Conservation (phyloP, 306 rosid species). For the Coriaria nepalensis region DNA sequence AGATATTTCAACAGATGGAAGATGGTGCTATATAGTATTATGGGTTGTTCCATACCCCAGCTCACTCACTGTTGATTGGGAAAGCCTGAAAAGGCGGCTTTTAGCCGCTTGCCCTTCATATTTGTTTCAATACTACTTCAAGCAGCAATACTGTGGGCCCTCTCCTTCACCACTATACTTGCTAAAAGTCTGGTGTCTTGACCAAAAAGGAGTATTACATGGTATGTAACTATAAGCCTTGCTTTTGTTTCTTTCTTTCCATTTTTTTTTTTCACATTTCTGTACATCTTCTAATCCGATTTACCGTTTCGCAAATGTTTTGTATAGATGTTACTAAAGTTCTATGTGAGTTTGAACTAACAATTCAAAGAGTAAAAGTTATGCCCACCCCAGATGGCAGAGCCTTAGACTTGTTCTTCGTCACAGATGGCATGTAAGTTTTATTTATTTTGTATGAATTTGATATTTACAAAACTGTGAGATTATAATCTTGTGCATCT, state of each 20-base stretch:
- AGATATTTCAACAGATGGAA: conserved; percentile 82
- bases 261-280: conserved; percentile 4
- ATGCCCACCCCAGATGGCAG: conserved; percentile 91
- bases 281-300: background rate
- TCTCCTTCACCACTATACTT: conserved; percentile 42
- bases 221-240: conserved; percentile 21
- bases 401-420: conserved; percentile 67
- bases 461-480: no score
- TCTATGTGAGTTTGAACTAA: conserved; percentile 64
- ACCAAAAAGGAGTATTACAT: conserved; percentile 56
- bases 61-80: conserved; percentile 51
- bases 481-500: background rate
- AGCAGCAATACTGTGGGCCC: conserved; percentile 22
- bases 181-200: conserved; percentile 54
- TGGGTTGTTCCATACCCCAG: conserved; percentile 55
- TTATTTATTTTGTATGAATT: background rate
- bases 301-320: conserved; percentile 9
- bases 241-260: background rate
- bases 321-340: conserved; percentile 58
- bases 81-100: conserved; percentile 48
- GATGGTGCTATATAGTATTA: conserved; percentile 64
- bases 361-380: conserved; percentile 66
- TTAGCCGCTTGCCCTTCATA: conserved; percentile 55
- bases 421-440: conserved; percentile 70
- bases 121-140: conserved; percentile 35